Evolutionary conservation across 805 yeast species (phyloP).

Genomic region (Candida dajiaensis): DNA sequence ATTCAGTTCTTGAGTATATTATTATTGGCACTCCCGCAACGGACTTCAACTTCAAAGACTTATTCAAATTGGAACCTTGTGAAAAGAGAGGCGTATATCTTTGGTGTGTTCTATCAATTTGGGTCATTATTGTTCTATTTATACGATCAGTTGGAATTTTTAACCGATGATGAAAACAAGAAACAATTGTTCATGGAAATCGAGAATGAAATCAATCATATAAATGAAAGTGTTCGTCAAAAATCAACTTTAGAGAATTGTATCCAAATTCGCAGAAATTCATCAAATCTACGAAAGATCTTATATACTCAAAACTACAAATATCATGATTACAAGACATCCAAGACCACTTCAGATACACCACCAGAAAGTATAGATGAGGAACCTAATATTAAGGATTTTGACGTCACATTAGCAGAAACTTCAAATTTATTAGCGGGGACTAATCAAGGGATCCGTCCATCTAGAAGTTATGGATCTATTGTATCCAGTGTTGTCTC

Average conservation of each 20-base stretch:
- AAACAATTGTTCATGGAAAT: constrained; percentile 2
- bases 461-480: background rate
- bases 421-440: background rate
- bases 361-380: background rate
- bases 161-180: constrained; percentile 6
- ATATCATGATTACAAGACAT: background rate
- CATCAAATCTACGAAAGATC: constrained; percentile 16
- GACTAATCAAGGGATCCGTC: background rate
- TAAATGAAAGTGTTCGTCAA: constrained; percentile 20
- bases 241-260: constrained; percentile 32
- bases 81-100: constrained; percentile 33
- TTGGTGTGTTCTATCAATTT: constrained; percentile 24
- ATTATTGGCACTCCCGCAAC: constrained; percentile 35
- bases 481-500: constrained; percentile 9
- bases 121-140: constrained; percentile 27
- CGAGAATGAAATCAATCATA: constrained; percentile 10
- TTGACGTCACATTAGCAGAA: background rate
- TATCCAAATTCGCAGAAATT: constrained; percentile 28
- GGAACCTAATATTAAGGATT: background rate
- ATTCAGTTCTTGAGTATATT: constrained; percentile 30
- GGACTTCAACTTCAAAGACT: constrained; percentile 21
- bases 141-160: constrained; percentile 25
- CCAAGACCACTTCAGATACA: background rate
- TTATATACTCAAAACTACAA: constrained; percentile 13
- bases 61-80: constrained; percentile 32